A percentile compares a stretch with the other conserved stretches of the same genome.
Conservation (phyloP, 2,329 filamentous ascomycete species). For the Daldinia eschscholtzii region DNA sequence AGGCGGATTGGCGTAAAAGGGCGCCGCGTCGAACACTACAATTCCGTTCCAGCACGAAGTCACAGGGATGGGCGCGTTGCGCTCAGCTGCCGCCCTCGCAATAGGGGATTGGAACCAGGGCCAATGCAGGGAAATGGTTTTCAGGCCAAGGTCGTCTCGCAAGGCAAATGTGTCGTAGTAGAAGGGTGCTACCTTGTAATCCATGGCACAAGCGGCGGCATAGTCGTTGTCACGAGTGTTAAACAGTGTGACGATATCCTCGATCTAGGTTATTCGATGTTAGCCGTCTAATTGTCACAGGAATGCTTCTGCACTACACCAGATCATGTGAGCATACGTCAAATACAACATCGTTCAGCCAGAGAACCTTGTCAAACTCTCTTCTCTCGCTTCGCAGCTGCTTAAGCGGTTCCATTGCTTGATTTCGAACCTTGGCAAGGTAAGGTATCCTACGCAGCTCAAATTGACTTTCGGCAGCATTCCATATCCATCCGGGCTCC, state of each 20-base stretch:
- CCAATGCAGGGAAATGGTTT: constrained; percentile 66
- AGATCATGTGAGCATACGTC: constrained; percentile 54
- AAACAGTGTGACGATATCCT: constrained; percentile 66
- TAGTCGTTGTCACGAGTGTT: constrained; percentile 67
- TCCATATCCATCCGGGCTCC: constrained; percentile 71
- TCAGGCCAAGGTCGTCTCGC: constrained; percentile 66
- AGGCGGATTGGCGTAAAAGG: constrained; percentile 60
- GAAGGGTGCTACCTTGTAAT: constrained; percentile 65
- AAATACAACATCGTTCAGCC: constrained; percentile 73
- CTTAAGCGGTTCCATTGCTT: constrained; percentile 69
- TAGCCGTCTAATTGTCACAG: constrained; percentile 42
- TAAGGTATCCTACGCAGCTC: constrained; percentile 77
- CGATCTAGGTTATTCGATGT: constrained; percentile 44
- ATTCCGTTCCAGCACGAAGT: constrained; percentile 78
- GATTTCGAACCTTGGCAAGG: constrained; percentile 73
- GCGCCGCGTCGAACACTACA: constrained; percentile 59
- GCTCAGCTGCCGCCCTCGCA: constrained; percentile 61
- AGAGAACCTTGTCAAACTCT: constrained; percentile 68
- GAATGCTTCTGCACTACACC: not conserved
- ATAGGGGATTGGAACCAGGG: constrained; percentile 67
- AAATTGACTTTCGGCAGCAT: constrained; percentile 62
- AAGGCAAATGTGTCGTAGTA: constrained; percentile 74
- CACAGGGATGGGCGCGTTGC: constrained; percentile 67
- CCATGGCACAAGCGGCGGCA: constrained; percentile 71
- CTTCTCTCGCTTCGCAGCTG: constrained; percentile 62